A percentile compares a stretch with the other conserved stretches of the same genome.
phyloP scores from a whole-genome alignment of 371 early-diverging fungal genomes.

The Apophysomyces sp. region DNA sequence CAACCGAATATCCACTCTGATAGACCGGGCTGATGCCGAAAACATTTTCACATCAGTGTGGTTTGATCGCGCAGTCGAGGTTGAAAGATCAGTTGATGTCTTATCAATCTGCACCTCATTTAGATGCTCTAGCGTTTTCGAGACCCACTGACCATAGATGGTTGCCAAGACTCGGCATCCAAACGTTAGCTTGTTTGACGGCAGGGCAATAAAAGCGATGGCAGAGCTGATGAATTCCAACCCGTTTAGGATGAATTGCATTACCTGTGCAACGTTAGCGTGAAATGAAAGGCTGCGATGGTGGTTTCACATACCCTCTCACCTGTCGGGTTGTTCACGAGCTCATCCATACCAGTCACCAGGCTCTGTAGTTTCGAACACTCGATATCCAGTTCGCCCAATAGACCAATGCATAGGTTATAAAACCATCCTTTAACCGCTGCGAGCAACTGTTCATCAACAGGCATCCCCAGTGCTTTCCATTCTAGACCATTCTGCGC shows the following conservation, averaged over 20 bases:
- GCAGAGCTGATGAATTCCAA: constrained; percentile 38
- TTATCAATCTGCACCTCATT: constrained; percentile 16
- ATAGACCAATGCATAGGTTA: constrained; percentile 28
- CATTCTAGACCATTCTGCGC: constrained; percentile 47
- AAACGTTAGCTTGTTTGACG: constrained; percentile 23
- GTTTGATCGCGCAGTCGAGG: not conserved
- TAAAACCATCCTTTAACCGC: constrained; percentile 39
- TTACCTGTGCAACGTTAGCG: constrained; percentile 22
- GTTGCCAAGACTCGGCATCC: constrained; percentile 30
- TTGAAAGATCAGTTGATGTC: not conserved
- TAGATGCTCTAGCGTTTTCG: constrained; percentile 31
- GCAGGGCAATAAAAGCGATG: constrained; percentile 31
- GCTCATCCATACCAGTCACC: constrained; percentile 25
- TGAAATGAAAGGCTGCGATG: not conserved
- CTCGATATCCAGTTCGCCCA: constrained; percentile 33
- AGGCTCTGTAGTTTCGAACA: constrained; percentile 33
- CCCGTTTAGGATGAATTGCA: constrained; percentile 36
- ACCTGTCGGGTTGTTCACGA: constrained; percentile 21
- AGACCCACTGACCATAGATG: constrained; percentile 38
- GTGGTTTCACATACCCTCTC: constrained; percentile 30
- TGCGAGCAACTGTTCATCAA: constrained; percentile 36
- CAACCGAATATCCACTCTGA: constrained; percentile 34
- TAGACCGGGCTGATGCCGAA: not conserved
- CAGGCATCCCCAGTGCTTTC: constrained; percentile 51
- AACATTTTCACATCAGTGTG: constrained; percentile 10